phyloP scores from a whole-genome alignment of 2,329 filamentous ascomycete species.

The Westerdykella aurantiaca region DNA sequence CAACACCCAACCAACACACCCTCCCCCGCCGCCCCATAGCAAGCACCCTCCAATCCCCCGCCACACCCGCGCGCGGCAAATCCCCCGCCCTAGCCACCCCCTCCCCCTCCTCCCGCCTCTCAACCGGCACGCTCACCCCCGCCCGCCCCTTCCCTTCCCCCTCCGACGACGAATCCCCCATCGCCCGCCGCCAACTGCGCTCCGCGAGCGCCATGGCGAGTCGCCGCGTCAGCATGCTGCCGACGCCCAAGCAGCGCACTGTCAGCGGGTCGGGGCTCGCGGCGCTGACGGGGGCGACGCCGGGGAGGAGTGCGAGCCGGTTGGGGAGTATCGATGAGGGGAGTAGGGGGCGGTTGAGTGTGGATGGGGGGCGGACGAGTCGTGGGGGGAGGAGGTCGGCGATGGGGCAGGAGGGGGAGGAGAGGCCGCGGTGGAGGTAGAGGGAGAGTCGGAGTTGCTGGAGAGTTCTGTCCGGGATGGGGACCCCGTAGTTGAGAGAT shows the following conservation, averaged over 20 bases:
- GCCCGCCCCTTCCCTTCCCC: slow-evolving; percentile 18
- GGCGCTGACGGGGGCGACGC: slow-evolving; percentile 6
- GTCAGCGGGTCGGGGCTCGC: slow-evolving; percentile 16
- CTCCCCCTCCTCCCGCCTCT: slow-evolving; percentile 13
- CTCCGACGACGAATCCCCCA: slow-evolving; percentile 28
- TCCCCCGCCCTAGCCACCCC: slow-evolving; percentile 15
- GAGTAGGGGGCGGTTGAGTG: slow-evolving; percentile 14
- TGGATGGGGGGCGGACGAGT: slow-evolving; percentile 16
- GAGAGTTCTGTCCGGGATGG: too few species aligned
- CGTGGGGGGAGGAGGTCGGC: slow-evolving; percentile 11
- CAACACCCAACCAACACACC: slow-evolving; percentile 26
- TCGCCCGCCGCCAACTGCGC: slow-evolving; percentile 19
- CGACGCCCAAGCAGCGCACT: slow-evolving; percentile 23
- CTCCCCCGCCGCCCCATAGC: slow-evolving; percentile 19
- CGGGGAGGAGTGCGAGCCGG: slow-evolving; percentile 18
- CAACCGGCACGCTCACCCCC: slow-evolving; percentile 18
- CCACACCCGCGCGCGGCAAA: slow-evolving; percentile 26
- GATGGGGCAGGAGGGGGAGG: slow-evolving; percentile 2
- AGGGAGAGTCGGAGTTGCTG: too few species aligned
- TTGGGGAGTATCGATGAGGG: slow-evolving; percentile 21
- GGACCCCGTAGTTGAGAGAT: too few species aligned
- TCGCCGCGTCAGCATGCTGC: slow-evolving; percentile 27
- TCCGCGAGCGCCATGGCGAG: slow-evolving; percentile 27
- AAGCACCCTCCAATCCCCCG: slow-evolving; percentile 27
- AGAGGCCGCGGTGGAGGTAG: slow-evolving; percentile 2